Percentiles rank a stretch among this genome's conserved stretches.
phyloP scores from a whole-genome alignment of 768 basidiomycete genomes.

The Suillus occidentalis region DNA sequence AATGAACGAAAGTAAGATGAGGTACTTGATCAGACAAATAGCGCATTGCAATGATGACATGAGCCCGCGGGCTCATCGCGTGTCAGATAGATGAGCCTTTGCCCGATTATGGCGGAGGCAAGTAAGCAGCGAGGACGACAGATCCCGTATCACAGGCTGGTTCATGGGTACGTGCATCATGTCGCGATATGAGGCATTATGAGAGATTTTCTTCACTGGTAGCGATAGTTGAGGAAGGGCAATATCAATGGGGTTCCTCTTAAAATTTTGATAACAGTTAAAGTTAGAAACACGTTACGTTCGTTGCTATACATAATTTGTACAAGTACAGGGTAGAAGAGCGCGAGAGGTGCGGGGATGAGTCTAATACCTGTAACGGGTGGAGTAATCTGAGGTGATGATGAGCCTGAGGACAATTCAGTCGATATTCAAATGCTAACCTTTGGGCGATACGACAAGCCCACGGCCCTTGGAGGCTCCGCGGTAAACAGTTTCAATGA shows the following conservation, averaged over 20 bases:
- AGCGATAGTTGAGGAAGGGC: too few species aligned
- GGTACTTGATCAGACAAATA: too few species aligned
- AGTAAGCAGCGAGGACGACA: too few species aligned
- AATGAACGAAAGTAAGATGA: too few species aligned
- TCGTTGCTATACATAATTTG: not conserved
- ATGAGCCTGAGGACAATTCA: conserved; percentile 9
- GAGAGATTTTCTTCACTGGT: not conserved
- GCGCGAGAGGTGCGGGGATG: not conserved
- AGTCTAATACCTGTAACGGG: conserved; percentile 69
- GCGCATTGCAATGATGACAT: too few species aligned
- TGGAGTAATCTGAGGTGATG: conserved; percentile 66
- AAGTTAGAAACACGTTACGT: not conserved
- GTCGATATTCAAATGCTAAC: conserved; percentile 39
- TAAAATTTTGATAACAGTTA: not conserved
- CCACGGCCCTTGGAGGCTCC: conserved; percentile 97
- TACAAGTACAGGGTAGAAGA: not conserved
- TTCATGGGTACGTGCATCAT: not conserved
- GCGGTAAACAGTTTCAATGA: conserved; percentile 96
- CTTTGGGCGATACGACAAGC: conserved; percentile 96
- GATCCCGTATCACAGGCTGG: not conserved
- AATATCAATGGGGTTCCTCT: not conserved
- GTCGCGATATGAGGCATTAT: not conserved
- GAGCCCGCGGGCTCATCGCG: too few species aligned
- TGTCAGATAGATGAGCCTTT: too few species aligned
- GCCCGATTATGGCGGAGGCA: too few species aligned